phyloP scores from a whole-genome alignment of 805 yeast species.

The Candida germanica region DNA sequence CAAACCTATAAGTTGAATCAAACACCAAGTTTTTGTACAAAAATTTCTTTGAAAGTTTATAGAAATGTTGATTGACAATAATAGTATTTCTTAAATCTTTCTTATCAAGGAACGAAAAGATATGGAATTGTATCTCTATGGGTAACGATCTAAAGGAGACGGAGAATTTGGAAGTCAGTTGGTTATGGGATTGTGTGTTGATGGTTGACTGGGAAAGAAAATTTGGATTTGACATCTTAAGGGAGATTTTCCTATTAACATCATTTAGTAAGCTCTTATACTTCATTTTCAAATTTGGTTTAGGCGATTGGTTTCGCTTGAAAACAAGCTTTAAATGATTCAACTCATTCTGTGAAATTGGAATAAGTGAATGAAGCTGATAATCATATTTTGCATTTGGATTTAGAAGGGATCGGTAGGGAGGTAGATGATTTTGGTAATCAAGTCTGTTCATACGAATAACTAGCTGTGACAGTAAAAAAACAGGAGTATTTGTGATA shows the following conservation, averaged over 20 bases:
- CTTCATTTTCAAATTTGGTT: conserved; percentile 39
- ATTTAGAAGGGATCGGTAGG: conserved; percentile 50
- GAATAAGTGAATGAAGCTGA: conserved; percentile 42
- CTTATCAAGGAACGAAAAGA: conserved; percentile 34
- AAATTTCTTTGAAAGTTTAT: conserved; percentile 48
- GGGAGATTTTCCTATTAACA: conserved; percentile 41
- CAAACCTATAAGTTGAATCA: conserved; percentile 72
- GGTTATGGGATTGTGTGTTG: conserved; percentile 11
- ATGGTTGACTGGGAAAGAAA: conserved; percentile 8
- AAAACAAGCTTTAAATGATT: conserved; percentile 11
- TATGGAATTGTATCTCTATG: conserved; percentile 37
- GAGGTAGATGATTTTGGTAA: conserved; percentile 39
- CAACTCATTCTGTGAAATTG: conserved; percentile 33
- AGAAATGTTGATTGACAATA: conserved; percentile 50
- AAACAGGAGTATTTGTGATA: background rate
- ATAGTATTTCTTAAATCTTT: conserved; percentile 42
- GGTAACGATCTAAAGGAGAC: conserved; percentile 29
- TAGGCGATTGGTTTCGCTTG: conserved; percentile 5
- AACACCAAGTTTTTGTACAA: conserved; percentile 56
- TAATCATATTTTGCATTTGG: conserved; percentile 53
- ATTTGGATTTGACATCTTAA: conserved; percentile 26
- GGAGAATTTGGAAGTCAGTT: background rate
- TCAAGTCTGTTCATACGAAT: conserved; percentile 14
- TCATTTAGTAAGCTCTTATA: conserved; percentile 48
- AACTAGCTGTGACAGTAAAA: too few species aligned